Evolutionary conservation across 192 early-diverging fungal species (phyloP).

Genomic region (Coemansia sp.): DNA sequence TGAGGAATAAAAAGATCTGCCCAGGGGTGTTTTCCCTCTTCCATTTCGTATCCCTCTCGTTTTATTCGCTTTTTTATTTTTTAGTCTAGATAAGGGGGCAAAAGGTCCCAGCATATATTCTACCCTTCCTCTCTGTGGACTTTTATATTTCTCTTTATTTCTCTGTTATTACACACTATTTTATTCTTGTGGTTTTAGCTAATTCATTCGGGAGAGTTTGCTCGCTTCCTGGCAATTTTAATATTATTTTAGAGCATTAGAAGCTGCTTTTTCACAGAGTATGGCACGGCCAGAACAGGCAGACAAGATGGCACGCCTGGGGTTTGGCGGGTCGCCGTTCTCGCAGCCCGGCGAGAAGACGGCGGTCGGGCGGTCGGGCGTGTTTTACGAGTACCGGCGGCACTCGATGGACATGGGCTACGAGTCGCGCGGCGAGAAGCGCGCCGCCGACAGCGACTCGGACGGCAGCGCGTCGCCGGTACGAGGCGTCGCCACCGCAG

Average conservation of each 20-base stretch:
- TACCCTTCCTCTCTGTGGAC: not conserved
- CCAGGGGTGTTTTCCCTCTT: not conserved
- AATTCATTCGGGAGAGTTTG: not conserved
- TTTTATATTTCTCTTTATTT: not conserved
- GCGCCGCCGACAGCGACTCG: constrained; percentile 25
- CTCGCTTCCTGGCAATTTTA: not conserved
- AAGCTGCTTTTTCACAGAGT: not conserved
- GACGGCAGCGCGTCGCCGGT: constrained; percentile 5
- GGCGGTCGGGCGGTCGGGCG: constrained; percentile 37
- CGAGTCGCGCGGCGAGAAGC: constrained; percentile 2
- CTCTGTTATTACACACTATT: constrained; percentile 1
- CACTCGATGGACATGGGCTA: constrained; percentile 47
- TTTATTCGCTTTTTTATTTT: not conserved
- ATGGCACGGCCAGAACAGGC: constrained; percentile 42
- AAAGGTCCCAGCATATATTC: not conserved
- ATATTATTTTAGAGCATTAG: not conserved
- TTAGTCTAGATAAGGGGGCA: too few species aligned
- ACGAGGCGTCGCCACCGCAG: constrained; percentile 33
- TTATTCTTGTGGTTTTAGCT: constrained; percentile 10
- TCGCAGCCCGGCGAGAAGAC: constrained; percentile 47
- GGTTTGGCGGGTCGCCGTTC: constrained; percentile 34
- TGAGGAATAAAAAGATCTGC: constrained; percentile 8
- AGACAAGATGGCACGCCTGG: constrained; percentile 34
- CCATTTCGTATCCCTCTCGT: not conserved
- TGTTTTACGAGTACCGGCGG: constrained; percentile 40